These are phyloP conservation scores for Dictyostelium capitatum DNA, from an alignment of 78 protist genomes.

Conservation along the genomic window DNA sequence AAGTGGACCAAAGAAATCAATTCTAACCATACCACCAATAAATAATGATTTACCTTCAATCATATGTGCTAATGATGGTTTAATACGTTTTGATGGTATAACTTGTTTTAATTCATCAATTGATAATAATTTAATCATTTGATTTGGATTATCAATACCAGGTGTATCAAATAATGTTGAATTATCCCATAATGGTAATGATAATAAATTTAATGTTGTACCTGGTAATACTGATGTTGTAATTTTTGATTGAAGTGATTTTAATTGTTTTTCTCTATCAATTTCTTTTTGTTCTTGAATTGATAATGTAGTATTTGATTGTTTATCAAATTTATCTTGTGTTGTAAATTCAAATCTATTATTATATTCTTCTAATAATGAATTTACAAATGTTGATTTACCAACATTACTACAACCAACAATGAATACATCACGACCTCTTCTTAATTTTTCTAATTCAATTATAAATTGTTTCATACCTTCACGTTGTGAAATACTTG, in stretches of 20 bases:
- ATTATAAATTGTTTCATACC: slow-evolving; percentile 52
- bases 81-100: slow-evolving; percentile 48
- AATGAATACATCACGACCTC: slow-evolving; percentile 75
- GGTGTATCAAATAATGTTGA: slow-evolving; percentile 77
- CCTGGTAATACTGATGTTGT: slow-evolving; percentile 78
- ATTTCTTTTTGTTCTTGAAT: slow-evolving; percentile 15
- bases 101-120: slow-evolving; percentile 52
- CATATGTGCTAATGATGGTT: slow-evolving; percentile 58
- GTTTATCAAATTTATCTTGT: neutral
- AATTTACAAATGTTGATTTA: slow-evolving; percentile 64
- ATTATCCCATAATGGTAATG: slow-evolving; percentile 76
- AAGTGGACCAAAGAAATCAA: slow-evolving; percentile 53
- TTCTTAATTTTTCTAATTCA: slow-evolving; percentile 36
- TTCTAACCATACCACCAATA: slow-evolving; percentile 71
- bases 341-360: slow-evolving; percentile 7
- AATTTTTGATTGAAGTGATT: neutral
- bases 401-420: slow-evolving; percentile 82
- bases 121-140: slow-evolving; percentile 45
- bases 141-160: slow-evolving; percentile 68
- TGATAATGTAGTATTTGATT: neutral
- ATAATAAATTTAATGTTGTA: slow-evolving; percentile 65
- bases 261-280: slow-evolving; percentile 4
- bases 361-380: slow-evolving; percentile 30
- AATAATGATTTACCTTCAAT: slow-evolving; percentile 39
- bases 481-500: slow-evolving; percentile 10